Evolutionary conservation across 441 rosid species (phyloP).

Genomic region (Eruca vesicaria): DNA sequence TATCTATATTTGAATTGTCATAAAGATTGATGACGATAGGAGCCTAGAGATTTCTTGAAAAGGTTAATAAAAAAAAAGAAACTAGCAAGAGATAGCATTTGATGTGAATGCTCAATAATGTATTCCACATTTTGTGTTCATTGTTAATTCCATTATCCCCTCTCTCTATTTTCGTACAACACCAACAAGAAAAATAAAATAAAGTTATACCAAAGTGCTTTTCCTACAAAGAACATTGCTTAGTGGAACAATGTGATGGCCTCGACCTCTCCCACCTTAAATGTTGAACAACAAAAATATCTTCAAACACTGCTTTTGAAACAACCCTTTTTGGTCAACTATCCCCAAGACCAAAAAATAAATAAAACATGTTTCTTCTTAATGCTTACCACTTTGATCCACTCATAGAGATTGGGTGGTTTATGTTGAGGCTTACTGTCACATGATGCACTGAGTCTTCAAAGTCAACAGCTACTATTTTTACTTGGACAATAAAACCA

Average conservation of each 20-base stretch:
- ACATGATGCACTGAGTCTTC: not conserved
- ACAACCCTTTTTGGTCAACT: slow-evolving; percentile 14
- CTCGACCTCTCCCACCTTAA: slow-evolving; percentile 36
- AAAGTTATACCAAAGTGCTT: slow-evolving; percentile 34
- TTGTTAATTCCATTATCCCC: slow-evolving; percentile 31
- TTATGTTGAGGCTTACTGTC: not conserved
- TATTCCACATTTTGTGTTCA: slow-evolving; percentile 30
- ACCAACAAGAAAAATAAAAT: slow-evolving; percentile 20
- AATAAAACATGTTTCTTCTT: not conserved
- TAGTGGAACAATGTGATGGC: slow-evolving; percentile 37
- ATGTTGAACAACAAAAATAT: slow-evolving; percentile 29
- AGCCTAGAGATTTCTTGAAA: slow-evolving; percentile 21
- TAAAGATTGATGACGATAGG: slow-evolving; percentile 25
- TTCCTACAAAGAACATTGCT: slow-evolving; percentile 34
- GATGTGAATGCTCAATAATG: slow-evolving; percentile 26
- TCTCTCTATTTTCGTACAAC: slow-evolving; percentile 8
- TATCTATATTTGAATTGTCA: not conserved
- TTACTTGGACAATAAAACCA: slow-evolving; percentile 17
- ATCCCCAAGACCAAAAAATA: not conserved
- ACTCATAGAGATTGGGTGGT: slow-evolving; percentile 19
- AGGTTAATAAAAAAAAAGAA: not conserved
- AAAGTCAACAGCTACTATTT: slow-evolving; percentile 27
- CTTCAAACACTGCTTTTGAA: slow-evolving; percentile 12
- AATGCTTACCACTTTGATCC: slow-evolving; percentile 32
- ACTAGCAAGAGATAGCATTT: slow-evolving; percentile 1